Evolutionary conservation across 176 grass and related monocot genomes (phyloP), one percentile per base, ranked within the genome.

Genomic region (Oryza punctata): DNA sequence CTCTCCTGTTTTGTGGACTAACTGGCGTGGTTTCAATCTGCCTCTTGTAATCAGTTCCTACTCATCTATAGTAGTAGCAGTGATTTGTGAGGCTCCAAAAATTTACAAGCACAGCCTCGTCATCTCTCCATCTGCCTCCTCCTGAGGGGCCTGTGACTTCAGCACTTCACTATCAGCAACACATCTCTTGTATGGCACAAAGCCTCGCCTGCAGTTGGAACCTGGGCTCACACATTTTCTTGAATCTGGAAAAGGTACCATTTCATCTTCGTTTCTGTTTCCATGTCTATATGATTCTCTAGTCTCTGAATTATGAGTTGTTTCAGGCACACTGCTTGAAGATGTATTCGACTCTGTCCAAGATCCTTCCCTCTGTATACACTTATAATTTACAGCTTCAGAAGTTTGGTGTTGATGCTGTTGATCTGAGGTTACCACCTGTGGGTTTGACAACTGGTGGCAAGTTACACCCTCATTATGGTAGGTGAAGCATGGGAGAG

Each of bases 91-190:
- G 18, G 40, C 29, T 38, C 73, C 16, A 69, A 60, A 57, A 11
- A 32, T 23, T 87, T 88, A 95, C 60, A 95, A 73, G 85, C 89
- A 95, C 65, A 98, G 87, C 83, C 87, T 90, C 69, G 90, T 91
- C 69, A 80, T 86, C 66, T 88, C 91, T 37, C 81, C 69, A 76
- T 95, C 93, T 10, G 46, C 77, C 35, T 94, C 91, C 29, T 87
- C 80, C 1, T 26, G 63, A 21, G 25, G 7, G 3, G 3, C 52
- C 38, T 75, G 32, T 23, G 57, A 21, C 33, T 73, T 61, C 21
- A 61, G 78, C 32, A 38, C 54, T 81, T 81, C 43, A 3, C 66
- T 94, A 63, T 90, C 82, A 37, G 50, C 82, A 10, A 69, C 29
- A 10, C 85, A 87, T 70, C 78, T 90, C 69, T 85, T 88, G 79